Conservation (phyloP, 2,329 filamentous ascomycete genomes). For the Leptographium wingfieldii region DNA sequence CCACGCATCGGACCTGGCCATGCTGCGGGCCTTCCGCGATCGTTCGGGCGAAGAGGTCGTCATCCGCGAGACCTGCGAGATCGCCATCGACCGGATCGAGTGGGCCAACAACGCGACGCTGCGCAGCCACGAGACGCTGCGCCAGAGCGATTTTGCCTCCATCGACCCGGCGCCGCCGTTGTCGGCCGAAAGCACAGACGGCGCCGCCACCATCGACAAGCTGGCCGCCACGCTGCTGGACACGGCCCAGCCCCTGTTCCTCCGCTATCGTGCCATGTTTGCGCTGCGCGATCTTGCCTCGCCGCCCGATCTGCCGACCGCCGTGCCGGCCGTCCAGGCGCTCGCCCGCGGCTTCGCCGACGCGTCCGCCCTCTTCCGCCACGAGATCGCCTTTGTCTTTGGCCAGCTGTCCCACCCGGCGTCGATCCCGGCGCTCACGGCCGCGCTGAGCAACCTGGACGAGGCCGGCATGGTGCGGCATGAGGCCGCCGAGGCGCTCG, state of each 20-base stretch:
- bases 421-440: constrained; percentile 82
- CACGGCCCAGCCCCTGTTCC: constrained; percentile 66
- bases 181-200: constrained; percentile 27
- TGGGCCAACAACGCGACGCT: constrained; percentile 78
- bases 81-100: constrained; percentile 84
- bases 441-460: constrained; percentile 60
- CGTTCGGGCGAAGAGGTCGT: constrained; percentile 63
- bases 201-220: constrained; percentile 55
- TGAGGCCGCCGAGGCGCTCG: constrained; percentile 91
- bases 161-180: constrained; percentile 90
- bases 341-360: constrained; percentile 79
- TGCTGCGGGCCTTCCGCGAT: constrained; percentile 64
- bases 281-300: constrained; percentile 88
- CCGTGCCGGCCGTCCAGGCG: constrained; percentile 73
- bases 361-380: constrained; percentile 82
- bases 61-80: constrained; percentile 92
- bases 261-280: constrained; percentile 97
- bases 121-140: constrained; percentile 59
- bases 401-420: constrained; percentile 91
- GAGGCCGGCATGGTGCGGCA: constrained; percentile 96
- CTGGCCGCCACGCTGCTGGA: constrained; percentile 71
- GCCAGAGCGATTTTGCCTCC: constrained; percentile 74
- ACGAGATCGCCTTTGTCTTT: constrained; percentile 97
- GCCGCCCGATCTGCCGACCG: constrained; percentile 80
- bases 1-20: constrained; percentile 56